These are phyloP conservation scores for Obba rivulosa DNA, from an alignment of 768 basidiomycete species.

Conservation along the genomic window DNA sequence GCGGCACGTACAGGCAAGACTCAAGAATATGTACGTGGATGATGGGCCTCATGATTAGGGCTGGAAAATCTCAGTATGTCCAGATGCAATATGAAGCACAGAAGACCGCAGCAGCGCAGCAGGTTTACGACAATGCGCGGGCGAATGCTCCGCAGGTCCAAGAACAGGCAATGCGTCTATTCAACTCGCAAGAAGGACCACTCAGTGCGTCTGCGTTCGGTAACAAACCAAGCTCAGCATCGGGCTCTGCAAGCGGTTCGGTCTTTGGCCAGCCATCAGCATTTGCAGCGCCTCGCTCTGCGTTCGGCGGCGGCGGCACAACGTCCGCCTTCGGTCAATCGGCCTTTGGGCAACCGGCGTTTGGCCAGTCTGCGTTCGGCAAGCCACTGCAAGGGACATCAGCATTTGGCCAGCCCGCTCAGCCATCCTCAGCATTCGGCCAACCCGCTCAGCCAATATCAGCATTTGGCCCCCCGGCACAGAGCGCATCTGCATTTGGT, in stretches of 20 bases:
- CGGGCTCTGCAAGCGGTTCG: neutral
- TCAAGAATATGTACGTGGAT: constrained; percentile 63
- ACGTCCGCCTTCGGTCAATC: constrained; percentile 23
- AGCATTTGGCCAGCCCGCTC: constrained; percentile 10
- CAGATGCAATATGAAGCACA: constrained; percentile 56
- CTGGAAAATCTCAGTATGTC: neutral
- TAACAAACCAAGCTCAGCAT: neutral
- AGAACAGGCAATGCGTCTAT: constrained; percentile 43
- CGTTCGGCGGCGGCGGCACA: constrained; percentile 12
- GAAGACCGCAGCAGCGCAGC: constrained; percentile 49
- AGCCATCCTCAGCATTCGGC: constrained; percentile 31
- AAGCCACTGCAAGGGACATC: constrained; percentile 5
- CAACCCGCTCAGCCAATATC: constrained; percentile 25
- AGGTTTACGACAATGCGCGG: constrained; percentile 26
- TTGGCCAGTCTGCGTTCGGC: constrained; percentile 11
- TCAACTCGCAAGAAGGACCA: neutral
- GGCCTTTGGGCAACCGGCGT: constrained; percentile 14
- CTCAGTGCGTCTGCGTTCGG: constrained; percentile 1
- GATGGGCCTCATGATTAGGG: neutral
- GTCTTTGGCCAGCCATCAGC: constrained; percentile 3
- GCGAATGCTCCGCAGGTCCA: constrained; percentile 44
- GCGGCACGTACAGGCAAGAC: constrained; percentile 50
- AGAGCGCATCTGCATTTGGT: constrained; percentile 31
- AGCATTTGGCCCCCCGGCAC: constrained; percentile 27
- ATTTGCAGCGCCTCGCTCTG: constrained; percentile 3